A percentile compares a stretch with the other conserved stretches of the same genome.
Evolutionary conservation across 148 eudicot species (phyloP).

Genomic region (Heliamphora exappendiculata): DNA sequence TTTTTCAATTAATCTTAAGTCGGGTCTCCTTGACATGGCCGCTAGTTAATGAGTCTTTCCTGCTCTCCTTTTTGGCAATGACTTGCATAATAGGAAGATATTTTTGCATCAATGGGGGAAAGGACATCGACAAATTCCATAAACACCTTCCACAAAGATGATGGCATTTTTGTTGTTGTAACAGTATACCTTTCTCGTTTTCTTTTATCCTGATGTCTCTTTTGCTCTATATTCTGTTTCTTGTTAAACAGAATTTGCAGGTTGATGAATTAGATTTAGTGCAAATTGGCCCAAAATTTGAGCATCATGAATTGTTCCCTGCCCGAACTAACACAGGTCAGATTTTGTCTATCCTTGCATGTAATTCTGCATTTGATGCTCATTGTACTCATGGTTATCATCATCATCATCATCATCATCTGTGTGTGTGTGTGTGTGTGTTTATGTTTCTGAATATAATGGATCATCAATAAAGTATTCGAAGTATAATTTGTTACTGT

Average conservation of each 20-base stretch:
- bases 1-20: neutral
- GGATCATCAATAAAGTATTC: too few relatives aligned
- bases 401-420: neutral
- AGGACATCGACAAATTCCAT: neutral
- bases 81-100: neutral
- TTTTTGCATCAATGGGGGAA: neutral
- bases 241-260: conserved; percentile 54
- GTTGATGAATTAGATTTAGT: conserved; percentile 84
- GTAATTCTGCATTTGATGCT: neutral
- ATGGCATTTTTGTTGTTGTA: neutral
- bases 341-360: conserved; percentile 9
- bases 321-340: conserved; percentile 95
- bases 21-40: neutral
- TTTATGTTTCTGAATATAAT: neutral
- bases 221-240: conserved; percentile 2
- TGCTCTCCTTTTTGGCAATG: neutral
- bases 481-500: too few relatives aligned
- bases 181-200: neutral
- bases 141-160: neutral
- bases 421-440: too few relatives aligned
- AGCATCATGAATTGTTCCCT: conserved; percentile 80
- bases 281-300: conserved; percentile 90
- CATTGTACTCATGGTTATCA: neutral
- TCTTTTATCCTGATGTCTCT: neutral
- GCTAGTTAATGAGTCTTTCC: neutral